Evolutionary conservation across 2,329 filamentous ascomycete species (phyloP), one percentile per base, ranked within the genome.

Genomic region (Geosmithia morbida): DNA sequence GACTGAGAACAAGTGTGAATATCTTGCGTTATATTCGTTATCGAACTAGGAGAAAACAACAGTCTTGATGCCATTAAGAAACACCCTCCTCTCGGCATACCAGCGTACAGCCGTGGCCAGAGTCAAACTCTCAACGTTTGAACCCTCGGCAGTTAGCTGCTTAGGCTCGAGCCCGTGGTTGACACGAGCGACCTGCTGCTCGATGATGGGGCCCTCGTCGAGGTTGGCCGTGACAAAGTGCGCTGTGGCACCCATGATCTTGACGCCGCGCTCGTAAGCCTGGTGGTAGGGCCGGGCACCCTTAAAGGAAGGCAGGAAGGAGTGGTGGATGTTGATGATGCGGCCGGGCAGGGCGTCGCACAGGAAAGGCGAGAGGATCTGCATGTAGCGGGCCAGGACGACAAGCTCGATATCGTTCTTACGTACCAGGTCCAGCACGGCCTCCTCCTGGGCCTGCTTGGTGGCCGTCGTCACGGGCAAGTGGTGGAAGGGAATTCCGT

Each of bases 281-380:
- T 92, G 86, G 64, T 90, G 86, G 66, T 92, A 92, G 2, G 86
- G 86, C 66, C 87, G 87, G 29, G 86, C 86, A 51, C 86, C 86
- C 73, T 92, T 92, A 77, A 92, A 92, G 10, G 76, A 82, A 0
- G 86, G 86, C 72, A 92, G 63, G 76, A 92, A 92, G 55, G 77
- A 83, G 68, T 92, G 86, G 68, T 92, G 86, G 65, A 92, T 90
- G 68, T 92, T 92, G 81, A 92, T 90, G 67, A 92, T 92, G 61
- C 79, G 81, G 49, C 86, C 86, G 46, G 79, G 83, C 85, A 92
- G 89, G 56, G 78, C 84, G 49, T 73, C 67, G 68, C 86, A 92
- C 41, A 92, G 70, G 8, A 66, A 75, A 0, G 85, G 85, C 19
- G 80, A 85, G 11, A 92, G 72, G 30, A 92, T 84, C 67, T 92